Base-by-base conservation (phyloP, 306 rosid species). In the Gastrolobium bilobum region DNA sequence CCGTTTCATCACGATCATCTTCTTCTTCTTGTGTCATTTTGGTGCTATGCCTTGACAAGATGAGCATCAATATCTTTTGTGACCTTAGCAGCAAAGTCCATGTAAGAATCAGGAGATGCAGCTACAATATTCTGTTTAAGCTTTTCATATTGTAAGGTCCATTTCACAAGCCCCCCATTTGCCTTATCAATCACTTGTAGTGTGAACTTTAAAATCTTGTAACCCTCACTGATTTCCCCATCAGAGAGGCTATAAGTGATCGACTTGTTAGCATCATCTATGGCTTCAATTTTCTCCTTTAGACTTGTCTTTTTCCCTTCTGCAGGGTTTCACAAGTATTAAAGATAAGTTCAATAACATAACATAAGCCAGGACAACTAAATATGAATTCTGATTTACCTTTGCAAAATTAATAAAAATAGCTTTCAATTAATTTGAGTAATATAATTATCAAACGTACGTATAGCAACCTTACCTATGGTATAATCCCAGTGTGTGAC, bases 401-500 rank as follows among this genome's bases (percentile, higher is more conserved):
- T 20, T 20, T 20, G 26, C 26, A 20, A 0, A 20, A 20, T 20
- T 20, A 64, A 68, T 2, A 15, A 29, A 67, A 6, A 47, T 30
- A 11, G 3, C 4, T 13, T 0, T 13, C 4, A 30, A 7, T 13
- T 34, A 51, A 51, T 33, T 68, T 6, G 44, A 50, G 2, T 52
- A 52, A 65, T 26, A 15, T 20, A 40, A 9, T 65, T 65, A 9
- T 65, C 26, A 20, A 20, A 20, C 26, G 26, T 20, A 20, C 26
- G 1, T 20, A 20, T 20, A 20, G 59, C 2, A 50, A 13, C 0
- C 59, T n/a, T 85, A 84, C 90, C 87, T 26, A 86, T 5, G 8
- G 79, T 79, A 71, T 30, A 75, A 0, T 74, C 80, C 90, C 88
- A 89, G 26, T 69, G 43, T 62, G 83, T 84, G 56, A 89, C 29